These are phyloP conservation scores for Iberis amara DNA, from an alignment of 441 rosid species.

Conservation along the genomic window DNA sequence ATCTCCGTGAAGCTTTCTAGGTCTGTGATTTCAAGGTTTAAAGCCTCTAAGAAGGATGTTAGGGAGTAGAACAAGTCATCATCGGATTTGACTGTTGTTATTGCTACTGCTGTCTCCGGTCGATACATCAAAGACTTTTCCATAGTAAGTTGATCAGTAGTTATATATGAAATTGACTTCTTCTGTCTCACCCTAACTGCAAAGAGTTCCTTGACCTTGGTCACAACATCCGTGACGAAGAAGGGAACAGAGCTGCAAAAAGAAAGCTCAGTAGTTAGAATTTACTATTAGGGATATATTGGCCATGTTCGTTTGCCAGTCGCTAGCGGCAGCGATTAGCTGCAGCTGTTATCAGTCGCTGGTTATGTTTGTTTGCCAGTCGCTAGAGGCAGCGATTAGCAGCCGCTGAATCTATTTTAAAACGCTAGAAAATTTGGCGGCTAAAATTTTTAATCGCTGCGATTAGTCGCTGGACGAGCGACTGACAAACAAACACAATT, in stretches of 20 bases:
- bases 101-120: not conserved
- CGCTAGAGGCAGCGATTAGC: too few relatives aligned
- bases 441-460: too few relatives aligned
- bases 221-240: not conserved
- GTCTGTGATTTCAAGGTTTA: not conserved
- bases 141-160: not conserved
- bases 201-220: constrained; percentile 16
- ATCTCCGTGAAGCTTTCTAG: not conserved
- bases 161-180: not conserved
- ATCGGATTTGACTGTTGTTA: not conserved
- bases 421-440: too few relatives aligned
- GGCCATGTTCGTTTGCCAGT: too few relatives aligned
- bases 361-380: too few relatives aligned
- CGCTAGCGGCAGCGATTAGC: too few relatives aligned
- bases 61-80: constrained; percentile 1
- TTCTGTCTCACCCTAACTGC: not conserved
- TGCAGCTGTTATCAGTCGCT: too few relatives aligned
- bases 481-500: too few relatives aligned
- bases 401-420: too few relatives aligned
- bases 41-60: not conserved
- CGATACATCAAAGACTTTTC: not conserved
- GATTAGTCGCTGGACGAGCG: too few relatives aligned
- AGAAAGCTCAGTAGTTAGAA: not conserved
- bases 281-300: too few relatives aligned
- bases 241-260: constrained; percentile 4